Percentiles rank a stretch among this genome's conserved stretches.
These are phyloP conservation scores for Populus ilicifolia DNA, from an alignment of 345 rosid genomes.

Conservation along the genomic window DNA sequence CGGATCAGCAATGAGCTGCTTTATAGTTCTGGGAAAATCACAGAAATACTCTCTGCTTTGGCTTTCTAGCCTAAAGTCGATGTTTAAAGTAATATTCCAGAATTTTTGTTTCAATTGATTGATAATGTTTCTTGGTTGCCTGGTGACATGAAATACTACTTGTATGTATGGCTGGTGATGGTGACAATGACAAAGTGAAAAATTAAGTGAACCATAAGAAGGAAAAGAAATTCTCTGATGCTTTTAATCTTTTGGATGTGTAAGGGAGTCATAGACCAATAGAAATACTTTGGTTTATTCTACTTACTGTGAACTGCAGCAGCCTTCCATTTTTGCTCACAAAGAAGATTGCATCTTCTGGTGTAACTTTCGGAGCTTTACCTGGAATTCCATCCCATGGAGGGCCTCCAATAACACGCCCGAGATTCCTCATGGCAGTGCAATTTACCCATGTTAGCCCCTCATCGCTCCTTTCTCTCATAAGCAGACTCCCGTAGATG, in stretches of 20 bases:
- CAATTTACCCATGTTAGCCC: constrained; percentile 60
- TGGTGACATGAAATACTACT: background rate
- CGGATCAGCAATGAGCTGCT: background rate
- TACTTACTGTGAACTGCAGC: constrained; percentile 58
- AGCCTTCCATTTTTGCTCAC: constrained; percentile 59
- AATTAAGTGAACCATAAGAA: background rate
- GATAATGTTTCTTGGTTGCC: background rate
- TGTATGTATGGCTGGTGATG: background rate
- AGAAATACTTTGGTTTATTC: background rate
- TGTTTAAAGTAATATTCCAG: background rate
- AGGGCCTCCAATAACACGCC: constrained; percentile 51
- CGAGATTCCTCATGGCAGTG: constrained; percentile 53
- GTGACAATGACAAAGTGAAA: background rate
- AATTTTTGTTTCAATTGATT: background rate
- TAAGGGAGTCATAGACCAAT: background rate
- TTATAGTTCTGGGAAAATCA: background rate
- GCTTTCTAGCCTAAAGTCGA: background rate
- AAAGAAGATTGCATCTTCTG: constrained; percentile 62
- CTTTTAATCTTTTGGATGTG: background rate
- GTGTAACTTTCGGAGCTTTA: constrained; percentile 40
- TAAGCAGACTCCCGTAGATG: constrained; percentile 43
- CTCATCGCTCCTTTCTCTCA: constrained; percentile 48
- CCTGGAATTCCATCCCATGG: constrained; percentile 65
- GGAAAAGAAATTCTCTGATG: background rate
- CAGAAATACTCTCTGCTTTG: background rate